phyloP scores from a whole-genome alignment of 2,329 filamentous ascomycete genomes.

The Harringtonia aguacate region DNA sequence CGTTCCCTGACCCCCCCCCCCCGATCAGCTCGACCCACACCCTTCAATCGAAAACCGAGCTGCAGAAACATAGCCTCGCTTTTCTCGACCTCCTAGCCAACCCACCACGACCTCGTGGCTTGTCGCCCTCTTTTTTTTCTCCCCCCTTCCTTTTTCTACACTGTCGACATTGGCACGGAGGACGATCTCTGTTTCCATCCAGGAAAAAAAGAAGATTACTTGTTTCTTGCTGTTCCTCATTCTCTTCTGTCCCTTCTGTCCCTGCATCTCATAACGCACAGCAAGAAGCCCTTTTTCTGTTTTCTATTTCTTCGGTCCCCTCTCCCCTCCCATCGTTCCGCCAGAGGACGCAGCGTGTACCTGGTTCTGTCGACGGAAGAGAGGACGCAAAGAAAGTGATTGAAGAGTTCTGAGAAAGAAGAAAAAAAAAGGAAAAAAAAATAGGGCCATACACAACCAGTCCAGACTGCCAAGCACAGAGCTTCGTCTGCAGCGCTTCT shows the following conservation, averaged over 20 bases:
- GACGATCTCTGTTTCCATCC: too few relatives aligned
- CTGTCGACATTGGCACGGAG: too few relatives aligned
- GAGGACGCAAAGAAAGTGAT: not conserved
- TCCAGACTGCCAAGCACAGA: slow-evolving; percentile 48
- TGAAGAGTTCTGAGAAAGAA: not conserved
- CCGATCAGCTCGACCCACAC: too few relatives aligned
- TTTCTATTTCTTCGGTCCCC: not conserved
- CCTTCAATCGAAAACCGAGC: too few relatives aligned
- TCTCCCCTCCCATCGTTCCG: not conserved
- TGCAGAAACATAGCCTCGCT: too few relatives aligned
- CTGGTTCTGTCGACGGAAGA: not conserved
- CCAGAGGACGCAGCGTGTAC: not conserved
- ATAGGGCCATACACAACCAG: not conserved
- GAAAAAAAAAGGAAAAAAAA: not conserved
- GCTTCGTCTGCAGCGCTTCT: slow-evolving; percentile 43
- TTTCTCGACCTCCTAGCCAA: not conserved
- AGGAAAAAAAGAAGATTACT: too few relatives aligned
- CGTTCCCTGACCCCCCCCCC: too few relatives aligned
- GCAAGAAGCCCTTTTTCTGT: too few relatives aligned
- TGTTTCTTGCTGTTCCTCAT: not conserved
- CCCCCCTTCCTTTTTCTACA: not conserved
- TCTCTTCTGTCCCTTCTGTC: too few relatives aligned
- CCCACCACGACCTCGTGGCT: not conserved
- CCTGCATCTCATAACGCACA: too few relatives aligned
- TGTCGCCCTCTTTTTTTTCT: not conserved